phyloP scores from a whole-genome alignment of 2,329 filamentous ascomycete species.

The Metarhizium anisopliae region DNA sequence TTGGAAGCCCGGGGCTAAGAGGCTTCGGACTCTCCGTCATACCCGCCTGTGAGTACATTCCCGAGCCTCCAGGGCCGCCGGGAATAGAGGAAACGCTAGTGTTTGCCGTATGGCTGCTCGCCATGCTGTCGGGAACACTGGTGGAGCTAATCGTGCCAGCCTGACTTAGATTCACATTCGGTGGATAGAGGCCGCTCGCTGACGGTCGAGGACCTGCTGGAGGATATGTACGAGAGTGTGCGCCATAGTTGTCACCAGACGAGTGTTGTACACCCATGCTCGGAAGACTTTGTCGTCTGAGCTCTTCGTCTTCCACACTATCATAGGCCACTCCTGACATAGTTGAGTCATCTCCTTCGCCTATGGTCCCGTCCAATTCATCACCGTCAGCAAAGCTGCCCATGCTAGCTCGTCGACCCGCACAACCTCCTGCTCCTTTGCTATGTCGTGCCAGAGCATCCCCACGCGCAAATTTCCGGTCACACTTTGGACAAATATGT shows the following conservation, averaged over 20 bases:
- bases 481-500: constrained; percentile 90
- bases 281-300: constrained; percentile 62
- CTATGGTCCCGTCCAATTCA: constrained; percentile 48
- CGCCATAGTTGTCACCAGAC: constrained; percentile 42
- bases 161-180: constrained; percentile 47
- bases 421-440: constrained; percentile 92
- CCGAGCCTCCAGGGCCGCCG: constrained; percentile 36
- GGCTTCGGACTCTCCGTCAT: constrained; percentile 87
- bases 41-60: constrained; percentile 60
- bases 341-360: constrained; percentile 43
- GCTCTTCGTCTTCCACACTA: constrained; percentile 49
- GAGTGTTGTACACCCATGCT: constrained; percentile 67
- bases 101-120: constrained; percentile 35
- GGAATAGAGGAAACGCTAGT: constrained; percentile 41
- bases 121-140: constrained; percentile 34
- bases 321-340: constrained; percentile 52
- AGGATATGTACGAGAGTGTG: constrained; percentile 72
- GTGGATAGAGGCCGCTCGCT: constrained; percentile 51
- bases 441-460: constrained; percentile 92
- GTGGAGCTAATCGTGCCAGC: constrained; percentile 43
- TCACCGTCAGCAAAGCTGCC: constrained; percentile 74
- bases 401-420: constrained; percentile 80
- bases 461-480: constrained; percentile 87
- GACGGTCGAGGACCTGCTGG: constrained; percentile 49
- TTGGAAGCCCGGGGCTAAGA: constrained; percentile 54